Base-by-base conservation (phyloP, 2,329 filamentous ascomycete species). In the Nemania sp. region DNA sequence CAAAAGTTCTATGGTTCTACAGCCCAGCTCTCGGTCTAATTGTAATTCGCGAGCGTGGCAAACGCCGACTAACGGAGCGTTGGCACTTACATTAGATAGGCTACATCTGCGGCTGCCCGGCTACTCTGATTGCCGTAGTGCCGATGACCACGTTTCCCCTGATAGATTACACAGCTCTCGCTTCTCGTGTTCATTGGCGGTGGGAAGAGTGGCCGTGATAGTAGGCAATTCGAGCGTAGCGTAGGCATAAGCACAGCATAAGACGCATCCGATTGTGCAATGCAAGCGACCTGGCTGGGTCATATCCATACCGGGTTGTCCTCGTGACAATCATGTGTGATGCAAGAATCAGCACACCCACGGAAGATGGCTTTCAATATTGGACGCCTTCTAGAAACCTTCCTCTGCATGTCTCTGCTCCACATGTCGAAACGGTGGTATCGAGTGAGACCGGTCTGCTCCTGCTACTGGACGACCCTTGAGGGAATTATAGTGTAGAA, bases 401-500 rank as follows among this genome's bases (percentile, higher is more conserved):
- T 56, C 21, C n/a, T 46, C 43, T 60, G 47, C 49, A 55, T 49
- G 13, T 25, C 18, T n/a, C 15, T 47, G 15, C 17, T 49, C 20
- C 18, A 20, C 43, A 42, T 32, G 25, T 47, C n/a, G 17, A 58
- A 39, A n/a, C n/a, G 25, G 43, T 29, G 35, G 25, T 11, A 37
- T 45, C 42, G 18, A 17, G 5, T n/a, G 35, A 43, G 35, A 43
- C 42, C 15, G 40, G 20, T 21, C 45, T 56, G 45, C 21, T n/a
- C 37, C 32, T 56, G 35, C 20, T 40, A 60, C 52, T 54, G 57
- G 57, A 5, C 43, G 6, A 17, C 39, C 15, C 15, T 35, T 63
- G 60, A 63, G 60, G 60, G 52, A 63, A 63, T 60, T 63, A 55
- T 57, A 49, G 5, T 25, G 48, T 34, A 56, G 58, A 52, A 15